Conservation (phyloP, 345 rosid species). For the thale cress (Arabidopsis thaliana) region TAIR10.1 NC_003070.9:30380501-30381000, state of each 20-base stretch:
- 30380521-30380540: slow-evolving; percentile 39
- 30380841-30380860: not conserved
- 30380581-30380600: slow-evolving; percentile 12
- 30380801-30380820: not conserved
- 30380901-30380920: not conserved
- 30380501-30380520: slow-evolving; percentile 24
- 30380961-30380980: not conserved
- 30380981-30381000: slow-evolving; percentile 15
- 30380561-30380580: slow-evolving; percentile 31
- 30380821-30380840: not conserved
- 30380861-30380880: not conserved
- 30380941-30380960: not conserved
- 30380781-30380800: slow-evolving; percentile 32
- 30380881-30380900: not conserved
- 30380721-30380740: slow-evolving; percentile 40
- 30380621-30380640: slow-evolving; percentile 18
- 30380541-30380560: slow-evolving; percentile 45
- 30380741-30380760: not conserved
- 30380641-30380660: slow-evolving; percentile 2
- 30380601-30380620: not conserved
- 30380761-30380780: not conserved
- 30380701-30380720: not conserved
- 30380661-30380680: slow-evolving; percentile 23
- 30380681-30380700: slow-evolving; percentile 24
- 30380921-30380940: not conserved